A percentile compares a stretch with the other conserved stretches of the same genome.
Evolutionary conservation across 2,329 filamentous ascomycete species (phyloP).

Genomic region (Penicillium sp.): DNA sequence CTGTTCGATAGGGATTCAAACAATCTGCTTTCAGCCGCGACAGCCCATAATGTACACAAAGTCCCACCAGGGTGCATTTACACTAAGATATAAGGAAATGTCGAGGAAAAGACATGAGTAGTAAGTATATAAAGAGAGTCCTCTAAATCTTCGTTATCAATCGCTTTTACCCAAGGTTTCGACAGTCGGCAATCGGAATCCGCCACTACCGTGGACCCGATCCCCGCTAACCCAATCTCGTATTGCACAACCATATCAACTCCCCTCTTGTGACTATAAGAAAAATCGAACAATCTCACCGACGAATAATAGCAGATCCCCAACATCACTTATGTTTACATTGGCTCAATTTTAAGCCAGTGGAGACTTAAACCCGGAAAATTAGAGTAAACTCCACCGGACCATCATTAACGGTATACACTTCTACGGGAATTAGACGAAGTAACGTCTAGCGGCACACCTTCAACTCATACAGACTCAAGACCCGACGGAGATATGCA

Average conservation of each 20-base stretch:
- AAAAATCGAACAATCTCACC: neutral
- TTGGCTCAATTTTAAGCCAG: neutral
- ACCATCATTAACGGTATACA: neutral
- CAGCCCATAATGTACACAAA: neutral
- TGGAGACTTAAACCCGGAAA: too few relatives aligned
- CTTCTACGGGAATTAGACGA: too few relatives aligned
- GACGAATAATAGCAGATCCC: neutral
- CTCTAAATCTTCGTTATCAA: neutral
- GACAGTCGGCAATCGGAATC: neutral
- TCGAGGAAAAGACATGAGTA: neutral
- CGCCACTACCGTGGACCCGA: neutral
- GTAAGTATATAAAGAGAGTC: neutral
- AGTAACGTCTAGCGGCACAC: neutral
- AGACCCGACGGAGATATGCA: neutral
- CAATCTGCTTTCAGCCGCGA: neutral
- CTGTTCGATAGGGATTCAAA: neutral
- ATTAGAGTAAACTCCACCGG: neutral
- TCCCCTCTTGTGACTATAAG: neutral
- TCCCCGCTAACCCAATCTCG: conserved; percentile 4
- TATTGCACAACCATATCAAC: neutral
- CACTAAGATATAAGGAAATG: too few relatives aligned
- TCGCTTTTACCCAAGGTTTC: neutral
- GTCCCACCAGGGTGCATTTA: too few relatives aligned
- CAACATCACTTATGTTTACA: neutral
- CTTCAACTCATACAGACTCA: neutral